Percentiles rank a stretch among this genome's conserved stretches.
Conservation (phyloP, 371 early-diverging fungal species). For the Mortierella sp. region DNA sequence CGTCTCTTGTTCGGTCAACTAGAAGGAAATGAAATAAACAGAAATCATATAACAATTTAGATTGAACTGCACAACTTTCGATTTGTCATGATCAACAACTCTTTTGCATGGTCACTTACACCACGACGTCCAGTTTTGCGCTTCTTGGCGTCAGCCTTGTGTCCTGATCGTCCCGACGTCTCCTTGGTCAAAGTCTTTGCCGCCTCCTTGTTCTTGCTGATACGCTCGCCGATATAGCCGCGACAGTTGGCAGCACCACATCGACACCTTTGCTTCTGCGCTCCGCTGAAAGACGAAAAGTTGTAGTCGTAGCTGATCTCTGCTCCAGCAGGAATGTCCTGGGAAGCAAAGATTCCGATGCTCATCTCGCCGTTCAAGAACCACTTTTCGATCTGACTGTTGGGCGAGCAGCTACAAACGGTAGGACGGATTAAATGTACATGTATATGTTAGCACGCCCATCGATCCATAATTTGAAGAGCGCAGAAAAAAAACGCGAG, state of each 20-base stretch:
- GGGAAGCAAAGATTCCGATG: slow-evolving; percentile 83
- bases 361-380: slow-evolving; percentile 77
- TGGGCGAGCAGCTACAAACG: slow-evolving; percentile 82
- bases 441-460: neutral
- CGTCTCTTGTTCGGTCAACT: slow-evolving; percentile 30
- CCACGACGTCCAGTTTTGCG: slow-evolving; percentile 45
- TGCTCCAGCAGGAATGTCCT: slow-evolving; percentile 75
- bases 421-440: neutral
- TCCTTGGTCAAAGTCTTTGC: neutral
- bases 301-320: slow-evolving; percentile 93
- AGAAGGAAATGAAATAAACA: neutral
- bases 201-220: slow-evolving; percentile 36
- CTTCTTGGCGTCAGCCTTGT: slow-evolving; percentile 30
- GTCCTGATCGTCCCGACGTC: slow-evolving; percentile 19
- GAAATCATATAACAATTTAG: too few species aligned
- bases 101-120: slow-evolving; percentile 9
- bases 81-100: too few species aligned
- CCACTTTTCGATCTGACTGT: slow-evolving; percentile 94
- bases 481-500: neutral
- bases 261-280: slow-evolving; percentile 76
- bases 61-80: too few species aligned
- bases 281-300: slow-evolving; percentile 78
- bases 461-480: neutral
- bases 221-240: slow-evolving; percentile 70
- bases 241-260: slow-evolving; percentile 82